phyloP scores from a whole-genome alignment of 352 stramenopile genomes.

The Pythium pyrilobum region DNA sequence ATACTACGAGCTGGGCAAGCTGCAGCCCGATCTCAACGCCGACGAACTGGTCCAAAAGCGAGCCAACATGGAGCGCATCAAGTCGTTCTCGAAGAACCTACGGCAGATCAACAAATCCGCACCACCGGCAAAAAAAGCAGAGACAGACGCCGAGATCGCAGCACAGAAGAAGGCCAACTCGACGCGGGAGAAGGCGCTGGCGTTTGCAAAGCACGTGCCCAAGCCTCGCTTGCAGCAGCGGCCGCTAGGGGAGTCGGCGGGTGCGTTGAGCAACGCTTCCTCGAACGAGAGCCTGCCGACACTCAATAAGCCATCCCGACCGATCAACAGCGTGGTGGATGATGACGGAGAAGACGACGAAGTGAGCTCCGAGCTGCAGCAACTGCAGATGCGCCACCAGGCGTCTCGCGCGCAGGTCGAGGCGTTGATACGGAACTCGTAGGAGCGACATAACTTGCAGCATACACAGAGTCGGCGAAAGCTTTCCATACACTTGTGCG shows the following conservation, averaged over 20 bases:
- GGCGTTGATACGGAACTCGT: constrained; percentile 41
- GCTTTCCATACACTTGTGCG: neutral
- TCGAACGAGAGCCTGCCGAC: constrained; percentile 18
- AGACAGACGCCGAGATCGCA: constrained; percentile 3
- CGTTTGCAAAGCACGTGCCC: constrained; percentile 76
- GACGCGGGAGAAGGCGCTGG: constrained; percentile 62
- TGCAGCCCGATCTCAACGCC: constrained; percentile 82
- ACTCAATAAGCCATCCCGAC: constrained; percentile 20
- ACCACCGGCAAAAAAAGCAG: constrained; percentile 25
- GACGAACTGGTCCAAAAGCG: constrained; percentile 78
- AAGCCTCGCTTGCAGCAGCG: constrained; percentile 44
- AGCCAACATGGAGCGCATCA: constrained; percentile 71
- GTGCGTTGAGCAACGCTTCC: constrained; percentile 2
- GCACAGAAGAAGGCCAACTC: constrained; percentile 44
- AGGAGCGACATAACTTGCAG: constrained; percentile 7
- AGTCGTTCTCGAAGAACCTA: constrained; percentile 79
- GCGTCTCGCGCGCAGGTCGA: constrained; percentile 70
- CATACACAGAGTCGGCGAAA: too few species aligned
- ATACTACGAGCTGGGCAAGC: constrained; percentile 88
- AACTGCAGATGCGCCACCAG: constrained; percentile 68
- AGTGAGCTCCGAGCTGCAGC: constrained; percentile 53
- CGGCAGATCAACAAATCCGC: constrained; percentile 66
- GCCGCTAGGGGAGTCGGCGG: constrained; percentile 15
- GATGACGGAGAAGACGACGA: constrained; percentile 58
- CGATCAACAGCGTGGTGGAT: constrained; percentile 49